Evolutionary conservation across 2,329 filamentous ascomycete species (phyloP).

Genomic region (Xylaria sp.): DNA sequence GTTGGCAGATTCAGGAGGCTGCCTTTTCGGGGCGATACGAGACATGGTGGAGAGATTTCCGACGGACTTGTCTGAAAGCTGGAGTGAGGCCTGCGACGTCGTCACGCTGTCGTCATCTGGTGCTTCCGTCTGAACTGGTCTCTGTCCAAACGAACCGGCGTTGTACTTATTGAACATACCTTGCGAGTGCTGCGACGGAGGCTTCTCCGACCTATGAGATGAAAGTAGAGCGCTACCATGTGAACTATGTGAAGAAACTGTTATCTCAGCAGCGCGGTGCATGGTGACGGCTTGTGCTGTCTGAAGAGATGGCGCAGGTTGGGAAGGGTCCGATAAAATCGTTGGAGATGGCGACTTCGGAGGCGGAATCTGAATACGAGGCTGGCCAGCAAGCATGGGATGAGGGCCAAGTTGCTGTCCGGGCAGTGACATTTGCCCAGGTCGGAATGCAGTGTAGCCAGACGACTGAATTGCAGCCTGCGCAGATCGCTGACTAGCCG

Average conservation of each 20-base stretch:
- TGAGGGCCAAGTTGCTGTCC: slow-evolving; percentile 26
- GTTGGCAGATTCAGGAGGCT: slow-evolving; percentile 30
- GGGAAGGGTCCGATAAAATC: slow-evolving; percentile 8
- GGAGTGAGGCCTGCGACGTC: slow-evolving; percentile 14
- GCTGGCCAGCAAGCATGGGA: slow-evolving; percentile 25
- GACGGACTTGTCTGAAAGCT: slow-evolving; percentile 17
- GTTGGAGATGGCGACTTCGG: slow-evolving; percentile 16
- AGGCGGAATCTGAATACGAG: slow-evolving; percentile 14
- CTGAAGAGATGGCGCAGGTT: slow-evolving; percentile 14
- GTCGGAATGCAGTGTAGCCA: slow-evolving; percentile 19
- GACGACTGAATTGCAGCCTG: slow-evolving; percentile 21
- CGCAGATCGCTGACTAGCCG: slow-evolving; percentile 16
- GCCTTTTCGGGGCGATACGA: slow-evolving; percentile 27
- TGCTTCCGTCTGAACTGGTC: slow-evolving; percentile 1
- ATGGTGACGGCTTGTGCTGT: slow-evolving; percentile 25
- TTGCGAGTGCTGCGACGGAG: slow-evolving; percentile 22
- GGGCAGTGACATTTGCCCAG: slow-evolving; percentile 24
- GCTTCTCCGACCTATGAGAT: slow-evolving; percentile 17
- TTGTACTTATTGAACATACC: slow-evolving; percentile 15
- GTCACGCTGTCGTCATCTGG: slow-evolving; percentile 2
- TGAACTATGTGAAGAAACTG: slow-evolving; percentile 21
- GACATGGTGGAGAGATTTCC: slow-evolving; percentile 13
- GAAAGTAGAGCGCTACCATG: slow-evolving; percentile 4
- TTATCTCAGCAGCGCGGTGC: slow-evolving; percentile 28
- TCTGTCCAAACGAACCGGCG: slow-evolving; percentile 7